phyloP scores from a whole-genome alignment of 2,329 filamentous ascomycete species.

The Trichoderma koningii region DNA sequence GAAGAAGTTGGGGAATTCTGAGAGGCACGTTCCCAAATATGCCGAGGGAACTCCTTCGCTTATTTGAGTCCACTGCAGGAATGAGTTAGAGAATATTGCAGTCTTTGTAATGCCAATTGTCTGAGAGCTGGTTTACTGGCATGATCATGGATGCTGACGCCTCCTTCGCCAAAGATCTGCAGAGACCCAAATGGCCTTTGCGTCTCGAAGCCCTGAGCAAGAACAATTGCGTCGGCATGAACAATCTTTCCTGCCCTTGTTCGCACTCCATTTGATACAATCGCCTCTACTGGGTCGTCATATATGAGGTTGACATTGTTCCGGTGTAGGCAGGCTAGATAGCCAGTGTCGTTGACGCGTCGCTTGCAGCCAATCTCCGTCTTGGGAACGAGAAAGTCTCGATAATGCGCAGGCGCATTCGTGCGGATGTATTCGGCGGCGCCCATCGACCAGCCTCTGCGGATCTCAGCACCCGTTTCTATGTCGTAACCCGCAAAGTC shows the following conservation, averaged over 20 bases:
- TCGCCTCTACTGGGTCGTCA: conserved; percentile 28
- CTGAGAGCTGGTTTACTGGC: conserved; percentile 37
- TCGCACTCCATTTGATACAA: conserved; percentile 29
- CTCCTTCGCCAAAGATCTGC: conserved; percentile 48
- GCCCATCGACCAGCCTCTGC: conserved; percentile 29
- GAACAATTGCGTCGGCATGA: conserved; percentile 43
- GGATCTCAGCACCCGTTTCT: conserved; percentile 25
- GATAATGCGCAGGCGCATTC: conserved; percentile 36
- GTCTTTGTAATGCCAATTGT: neutral
- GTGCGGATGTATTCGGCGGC: conserved; percentile 35
- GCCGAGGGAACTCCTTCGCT: conserved; percentile 39
- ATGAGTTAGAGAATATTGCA: neutral
- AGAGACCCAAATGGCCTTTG: conserved; percentile 50
- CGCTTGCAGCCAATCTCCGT: conserved; percentile 43
- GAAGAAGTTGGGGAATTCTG: conserved; percentile 49
- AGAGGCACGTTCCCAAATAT: conserved; percentile 53
- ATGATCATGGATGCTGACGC: conserved; percentile 43
- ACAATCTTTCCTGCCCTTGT: conserved; percentile 31
- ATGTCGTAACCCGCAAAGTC: conserved; percentile 34
- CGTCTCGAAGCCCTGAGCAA: conserved; percentile 53
- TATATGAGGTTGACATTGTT: conserved; percentile 39
- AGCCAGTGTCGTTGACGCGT: conserved; percentile 41
- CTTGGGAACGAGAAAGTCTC: conserved; percentile 37
- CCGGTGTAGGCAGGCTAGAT: conserved; percentile 36
- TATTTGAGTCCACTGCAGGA: conserved; percentile 31